Evolutionary conservation across 352 stramenopile species (phyloP), one percentile per base, ranked within the genome.

Genomic region (Globisporangium barbulae): DNA sequence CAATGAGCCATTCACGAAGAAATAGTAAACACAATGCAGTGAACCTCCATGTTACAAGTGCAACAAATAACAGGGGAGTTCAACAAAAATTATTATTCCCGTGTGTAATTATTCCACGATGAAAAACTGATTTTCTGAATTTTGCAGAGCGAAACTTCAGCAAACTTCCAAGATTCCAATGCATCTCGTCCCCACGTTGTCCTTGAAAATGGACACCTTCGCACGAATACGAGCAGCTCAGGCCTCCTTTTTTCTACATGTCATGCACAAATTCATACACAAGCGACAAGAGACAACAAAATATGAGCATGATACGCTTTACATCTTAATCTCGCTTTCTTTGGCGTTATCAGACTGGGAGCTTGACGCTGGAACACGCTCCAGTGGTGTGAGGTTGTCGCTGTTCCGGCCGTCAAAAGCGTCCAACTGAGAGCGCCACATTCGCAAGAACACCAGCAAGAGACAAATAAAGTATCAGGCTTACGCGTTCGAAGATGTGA

Each of bases 1-100:
- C 48, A 87, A 98, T 53, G 86, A 96, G 69, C 95, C 94, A 1
- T 98, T 99, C 57, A 85, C 62, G 8, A 92, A 92, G 60, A 76
- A 83, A 39, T 90, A 56, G 72, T 33, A 35, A 48, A 28, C 30
- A 35, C 45, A 19, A 12, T 48, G 21, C 42, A 48, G 42, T 48
- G 15, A 5, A 48, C 22, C 17, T 48, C 42, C 42, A 48, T 48
- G 12, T 5, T 17, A 3, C 35, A 39, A 39, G 41, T 47, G 41
- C 41, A 47, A 47, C 41, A 21, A 47, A 47, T 41, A 2, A n/a
- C 41, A n/a, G 17, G 39, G 13, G 17, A 21, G 41, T n/a, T n/a
- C 17, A 47, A 47, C 42, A 10, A 22, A 48, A 10, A 22, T 7
- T 17, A 48, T 12, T 21, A 48, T 48, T 48, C 22, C 19, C 35